Evolutionary conservation across 768 basidiomycete species (phyloP).

Genomic region (Mycena latifolia): DNA sequence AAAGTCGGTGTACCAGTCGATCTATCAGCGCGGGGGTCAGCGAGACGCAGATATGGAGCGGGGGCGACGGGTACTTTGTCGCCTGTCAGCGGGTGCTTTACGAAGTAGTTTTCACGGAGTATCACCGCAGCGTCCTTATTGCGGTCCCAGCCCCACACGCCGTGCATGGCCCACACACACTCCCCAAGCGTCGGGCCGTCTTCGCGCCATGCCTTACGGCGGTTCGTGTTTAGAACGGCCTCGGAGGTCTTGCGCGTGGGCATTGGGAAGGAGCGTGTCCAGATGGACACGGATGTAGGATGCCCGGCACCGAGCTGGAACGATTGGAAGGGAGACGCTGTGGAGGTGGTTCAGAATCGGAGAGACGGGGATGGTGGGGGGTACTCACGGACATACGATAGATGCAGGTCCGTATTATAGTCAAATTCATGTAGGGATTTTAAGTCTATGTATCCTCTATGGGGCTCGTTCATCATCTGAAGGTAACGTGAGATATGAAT

Average conservation of each 20-base stretch:
- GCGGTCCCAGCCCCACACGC: conserved; percentile 92
- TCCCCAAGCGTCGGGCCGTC: conserved; percentile 80
- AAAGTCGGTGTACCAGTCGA: conserved; percentile 90
- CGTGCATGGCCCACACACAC: conserved; percentile 93
- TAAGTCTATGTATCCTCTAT: conserved; percentile 91
- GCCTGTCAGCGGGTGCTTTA: conserved; percentile 72
- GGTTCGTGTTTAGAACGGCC: conserved; percentile 69
- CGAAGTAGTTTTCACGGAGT: conserved; percentile 88
- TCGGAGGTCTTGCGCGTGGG: conserved; percentile 78
- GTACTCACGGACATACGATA: conserved; percentile 79
- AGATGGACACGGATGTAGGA: conserved; percentile 82
- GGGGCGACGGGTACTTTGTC: conserved; percentile 60
- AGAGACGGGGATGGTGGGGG: neutral
- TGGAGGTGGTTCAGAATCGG: conserved; percentile 3
- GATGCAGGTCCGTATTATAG: conserved; percentile 95
- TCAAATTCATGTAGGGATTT: conserved; percentile 88
- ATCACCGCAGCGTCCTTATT: conserved; percentile 76
- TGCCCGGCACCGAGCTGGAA: conserved; percentile 94
- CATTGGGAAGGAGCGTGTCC: conserved; percentile 89
- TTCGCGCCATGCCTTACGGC: conserved; percentile 74
- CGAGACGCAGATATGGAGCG: neutral
- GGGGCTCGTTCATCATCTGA: conserved; percentile 95
- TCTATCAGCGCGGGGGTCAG: conserved; percentile 49
- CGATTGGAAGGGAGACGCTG: conserved; percentile 88
- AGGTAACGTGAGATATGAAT: no score